Conservation (phyloP, 352 stramenopile genomes). For the Globisporangium paroecandrum region DNA sequence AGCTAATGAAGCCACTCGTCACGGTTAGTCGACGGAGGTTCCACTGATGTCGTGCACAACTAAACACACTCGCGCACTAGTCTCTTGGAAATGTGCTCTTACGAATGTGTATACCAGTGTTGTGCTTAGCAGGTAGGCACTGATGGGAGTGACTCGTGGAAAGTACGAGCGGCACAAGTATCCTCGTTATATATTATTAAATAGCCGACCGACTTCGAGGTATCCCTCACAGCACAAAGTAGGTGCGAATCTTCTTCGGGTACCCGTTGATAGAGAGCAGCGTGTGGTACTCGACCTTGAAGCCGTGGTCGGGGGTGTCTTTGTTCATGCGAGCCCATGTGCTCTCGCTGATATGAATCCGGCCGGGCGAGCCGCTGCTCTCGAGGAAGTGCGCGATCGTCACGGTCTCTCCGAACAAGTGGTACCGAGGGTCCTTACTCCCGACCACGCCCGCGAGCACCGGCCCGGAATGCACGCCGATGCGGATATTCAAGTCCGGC, state of each 20-base stretch:
- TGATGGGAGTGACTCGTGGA: not conserved
- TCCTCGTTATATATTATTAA: not conserved
- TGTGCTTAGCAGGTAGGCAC: too few relatives aligned
- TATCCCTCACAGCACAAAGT: slow-evolving; percentile 55
- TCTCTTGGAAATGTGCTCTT: too few relatives aligned
- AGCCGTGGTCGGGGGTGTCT: slow-evolving; percentile 68
- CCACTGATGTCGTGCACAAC: too few relatives aligned
- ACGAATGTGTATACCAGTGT: not conserved
- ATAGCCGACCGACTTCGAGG: not conserved
- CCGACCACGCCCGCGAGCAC: slow-evolving; percentile 85
- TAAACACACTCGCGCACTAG: too few relatives aligned
- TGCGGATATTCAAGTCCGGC: slow-evolving; percentile 80
- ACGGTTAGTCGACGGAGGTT: too few relatives aligned
- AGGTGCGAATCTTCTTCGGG: slow-evolving; percentile 75
- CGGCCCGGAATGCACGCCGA: slow-evolving; percentile 79
- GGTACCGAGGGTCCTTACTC: slow-evolving; percentile 78
- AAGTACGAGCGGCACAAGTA: too few relatives aligned
- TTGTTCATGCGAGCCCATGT: slow-evolving; percentile 83
- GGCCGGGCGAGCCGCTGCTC: slow-evolving; percentile 64
- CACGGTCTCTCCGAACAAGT: slow-evolving; percentile 84
- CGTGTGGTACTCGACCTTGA: slow-evolving; percentile 85
- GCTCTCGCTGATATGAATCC: slow-evolving; percentile 81
- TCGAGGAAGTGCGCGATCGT: slow-evolving; percentile 83
- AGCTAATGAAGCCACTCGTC: too few relatives aligned
- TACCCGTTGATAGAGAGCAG: slow-evolving; percentile 71